These are phyloP conservation scores for Emericellopsis atlantica DNA, from an alignment of 2,329 filamentous ascomycete species.

Conservation along the genomic window DNA sequence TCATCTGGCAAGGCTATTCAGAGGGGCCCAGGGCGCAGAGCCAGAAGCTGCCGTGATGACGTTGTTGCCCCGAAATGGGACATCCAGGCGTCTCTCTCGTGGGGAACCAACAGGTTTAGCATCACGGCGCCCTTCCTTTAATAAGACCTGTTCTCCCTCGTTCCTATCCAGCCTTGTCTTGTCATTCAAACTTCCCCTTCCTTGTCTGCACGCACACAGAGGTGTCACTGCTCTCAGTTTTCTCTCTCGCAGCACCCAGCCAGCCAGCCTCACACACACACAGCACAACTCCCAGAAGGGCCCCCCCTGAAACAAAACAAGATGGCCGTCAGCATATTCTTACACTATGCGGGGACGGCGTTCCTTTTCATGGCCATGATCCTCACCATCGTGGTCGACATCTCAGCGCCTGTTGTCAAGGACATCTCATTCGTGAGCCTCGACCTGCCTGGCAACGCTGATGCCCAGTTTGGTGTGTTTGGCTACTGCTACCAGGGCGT, in stretches of 20 bases:
- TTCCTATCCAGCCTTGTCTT: background rate
- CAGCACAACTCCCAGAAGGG: background rate
- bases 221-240: background rate
- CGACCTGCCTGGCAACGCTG: slow-evolving; percentile 23
- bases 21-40: no score
- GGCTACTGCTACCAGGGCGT: slow-evolving; percentile 35
- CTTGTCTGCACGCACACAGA: background rate
- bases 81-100: no score
- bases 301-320: slow-evolving; percentile 5
- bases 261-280: background rate
- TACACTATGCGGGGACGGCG: slow-evolving; percentile 46
- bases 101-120: no score
- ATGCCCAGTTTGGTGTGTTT: slow-evolving; percentile 46
- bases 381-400: slow-evolving; percentile 43
- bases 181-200: background rate
- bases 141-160: no score
- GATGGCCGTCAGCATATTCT: slow-evolving; percentile 34
- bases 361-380: slow-evolving; percentile 41
- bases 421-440: slow-evolving; percentile 40
- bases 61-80: no score
- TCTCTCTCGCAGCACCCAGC: background rate
- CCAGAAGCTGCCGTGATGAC: no score
- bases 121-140: no score
- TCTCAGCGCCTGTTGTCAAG: slow-evolving; percentile 45
- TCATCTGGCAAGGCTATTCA: no score